A percentile compares a stretch with the other conserved stretches of the same genome.
Conservation (phyloP, 2,329 filamentous ascomycete genomes). For the Metarhizium sp. region DNA sequence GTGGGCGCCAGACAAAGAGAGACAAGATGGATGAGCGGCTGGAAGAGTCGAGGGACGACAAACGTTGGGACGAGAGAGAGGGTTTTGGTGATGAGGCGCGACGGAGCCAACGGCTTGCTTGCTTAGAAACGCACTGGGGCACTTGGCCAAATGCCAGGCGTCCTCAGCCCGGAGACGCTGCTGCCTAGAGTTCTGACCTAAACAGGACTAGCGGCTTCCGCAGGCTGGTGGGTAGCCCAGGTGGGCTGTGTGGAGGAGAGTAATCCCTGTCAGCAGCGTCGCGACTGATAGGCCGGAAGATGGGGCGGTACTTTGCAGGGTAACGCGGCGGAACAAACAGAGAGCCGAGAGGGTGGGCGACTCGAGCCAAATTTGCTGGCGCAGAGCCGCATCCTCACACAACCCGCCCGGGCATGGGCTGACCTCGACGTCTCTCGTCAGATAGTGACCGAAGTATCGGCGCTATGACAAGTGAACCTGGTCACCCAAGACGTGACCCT, state of each 20-base stretch:
- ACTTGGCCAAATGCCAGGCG: background rate
- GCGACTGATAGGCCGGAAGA: background rate
- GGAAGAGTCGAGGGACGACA: background rate
- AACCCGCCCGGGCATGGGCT: background rate
- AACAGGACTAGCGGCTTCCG: slow-evolving; percentile 9
- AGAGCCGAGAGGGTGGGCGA: background rate
- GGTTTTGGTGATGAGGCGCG: slow-evolving; percentile 4
- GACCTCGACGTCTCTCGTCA: background rate
- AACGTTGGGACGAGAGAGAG: slow-evolving; percentile 1
- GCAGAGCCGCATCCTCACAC: slow-evolving; percentile 2
- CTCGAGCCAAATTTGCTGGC: background rate
- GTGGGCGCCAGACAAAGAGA: slow-evolving; percentile 4
- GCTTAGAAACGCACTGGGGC: slow-evolving; percentile 7
- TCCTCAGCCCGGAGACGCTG: slow-evolving; percentile 13
- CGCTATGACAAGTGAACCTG: background rate
- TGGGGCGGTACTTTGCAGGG: background rate
- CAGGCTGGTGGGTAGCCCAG: slow-evolving; percentile 6
- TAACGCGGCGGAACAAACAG: background rate
- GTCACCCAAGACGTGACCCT: no score
- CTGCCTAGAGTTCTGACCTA: slow-evolving; percentile 11
- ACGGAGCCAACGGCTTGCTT: background rate
- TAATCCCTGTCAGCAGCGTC: slow-evolving; percentile 8
- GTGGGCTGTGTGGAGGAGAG: slow-evolving; percentile 8
- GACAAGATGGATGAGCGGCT: slow-evolving; percentile 1
- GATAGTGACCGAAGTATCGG: background rate